These are phyloP conservation scores for Salix udensis DNA, from an alignment of 345 rosid species.

Conservation along the genomic window DNA sequence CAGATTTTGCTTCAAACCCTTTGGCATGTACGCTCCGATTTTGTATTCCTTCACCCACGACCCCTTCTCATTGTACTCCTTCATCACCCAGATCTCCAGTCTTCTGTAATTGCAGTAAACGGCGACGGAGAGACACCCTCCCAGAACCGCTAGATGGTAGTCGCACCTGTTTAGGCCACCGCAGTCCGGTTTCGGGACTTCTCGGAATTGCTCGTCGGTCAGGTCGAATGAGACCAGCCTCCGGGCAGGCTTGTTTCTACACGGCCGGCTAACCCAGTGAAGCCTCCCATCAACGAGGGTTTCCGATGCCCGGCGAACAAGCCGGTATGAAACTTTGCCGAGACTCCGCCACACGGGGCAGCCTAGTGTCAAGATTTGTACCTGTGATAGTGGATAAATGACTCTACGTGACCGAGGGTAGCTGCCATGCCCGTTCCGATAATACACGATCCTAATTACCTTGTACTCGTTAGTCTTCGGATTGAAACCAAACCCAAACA, in stretches of 20 bases:
- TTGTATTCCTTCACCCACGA: conserved; percentile 67
- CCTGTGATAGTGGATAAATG: conserved; percentile 26
- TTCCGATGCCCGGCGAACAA: conserved; percentile 56
- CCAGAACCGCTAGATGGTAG: conserved; percentile 49
- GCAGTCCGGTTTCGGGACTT: conserved; percentile 67
- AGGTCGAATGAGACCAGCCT: conserved; percentile 72
- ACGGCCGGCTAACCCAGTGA: conserved; percentile 70
- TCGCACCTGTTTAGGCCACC: conserved; percentile 60
- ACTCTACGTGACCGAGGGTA: conserved; percentile 25
- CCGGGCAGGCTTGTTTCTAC: conserved; percentile 55
- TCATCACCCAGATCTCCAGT: conserved; percentile 90
- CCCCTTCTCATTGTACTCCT: conserved; percentile 53
- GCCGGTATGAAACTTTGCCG: conserved; percentile 59
- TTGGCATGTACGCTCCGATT: conserved; percentile 68
- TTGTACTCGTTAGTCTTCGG: conserved; percentile 31
- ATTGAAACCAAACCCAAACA: conserved; percentile 43
- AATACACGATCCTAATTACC: conserved; percentile 37
- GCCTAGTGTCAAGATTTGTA: conserved; percentile 34
- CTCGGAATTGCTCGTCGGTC: conserved; percentile 63
- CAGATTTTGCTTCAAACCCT: conserved; percentile 53
- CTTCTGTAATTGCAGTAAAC: conserved; percentile 65
- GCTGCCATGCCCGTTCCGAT: conserved; percentile 16
- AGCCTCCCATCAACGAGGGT: conserved; percentile 70
- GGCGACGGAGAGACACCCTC: conserved; percentile 59
- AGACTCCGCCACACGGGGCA: conserved; percentile 52